Percentiles rank a stretch among this genome's conserved stretches.
Evolutionary conservation across 257 asterid species (phyloP).

Genomic region (Penstemon barbatus): DNA sequence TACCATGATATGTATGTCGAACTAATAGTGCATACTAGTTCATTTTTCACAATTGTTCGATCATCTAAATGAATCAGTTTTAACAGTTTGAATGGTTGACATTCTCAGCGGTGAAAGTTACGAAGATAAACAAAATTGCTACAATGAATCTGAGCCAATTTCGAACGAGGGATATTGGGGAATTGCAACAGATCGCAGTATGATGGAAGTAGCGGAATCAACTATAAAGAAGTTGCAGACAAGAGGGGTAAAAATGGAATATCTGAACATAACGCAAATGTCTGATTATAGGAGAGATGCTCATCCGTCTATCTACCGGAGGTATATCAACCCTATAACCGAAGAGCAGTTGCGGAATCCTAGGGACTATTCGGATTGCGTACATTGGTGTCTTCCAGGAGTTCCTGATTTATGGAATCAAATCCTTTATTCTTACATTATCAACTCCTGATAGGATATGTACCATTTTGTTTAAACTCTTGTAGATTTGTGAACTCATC

Average conservation of each 20-base stretch:
- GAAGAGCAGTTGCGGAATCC: constrained; percentile 37
- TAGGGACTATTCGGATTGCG: constrained; percentile 43
- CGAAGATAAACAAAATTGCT: constrained; percentile 45
- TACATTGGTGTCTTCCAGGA: constrained; percentile 80
- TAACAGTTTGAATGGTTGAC: not conserved
- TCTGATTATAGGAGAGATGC: constrained; percentile 60
- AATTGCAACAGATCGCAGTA: constrained; percentile 33
- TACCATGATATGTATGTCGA: not conserved
- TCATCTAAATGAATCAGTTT: not conserved
- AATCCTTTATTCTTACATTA: constrained; percentile 46
- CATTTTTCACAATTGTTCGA: not conserved
- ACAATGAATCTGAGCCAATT: constrained; percentile 49
- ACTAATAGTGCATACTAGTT: not conserved
- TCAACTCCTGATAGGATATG: constrained; percentile 5
- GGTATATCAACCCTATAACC: constrained; percentile 27
- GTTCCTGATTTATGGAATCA: constrained; percentile 75
- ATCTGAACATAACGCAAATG: constrained; percentile 59
- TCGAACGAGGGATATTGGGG: constrained; percentile 41
- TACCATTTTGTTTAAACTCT: no score
- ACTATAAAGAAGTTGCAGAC: constrained; percentile 35
- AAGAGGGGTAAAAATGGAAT: constrained; percentile 46
- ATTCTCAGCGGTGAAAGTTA: constrained; percentile 39
- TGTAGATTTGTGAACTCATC: no score
- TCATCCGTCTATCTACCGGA: constrained; percentile 50
- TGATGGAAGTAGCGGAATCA: constrained; percentile 53